Base-by-base conservation (phyloP, 2,329 filamentous ascomycete species). In the Pseudophaeomoniella oleicola region DNA sequence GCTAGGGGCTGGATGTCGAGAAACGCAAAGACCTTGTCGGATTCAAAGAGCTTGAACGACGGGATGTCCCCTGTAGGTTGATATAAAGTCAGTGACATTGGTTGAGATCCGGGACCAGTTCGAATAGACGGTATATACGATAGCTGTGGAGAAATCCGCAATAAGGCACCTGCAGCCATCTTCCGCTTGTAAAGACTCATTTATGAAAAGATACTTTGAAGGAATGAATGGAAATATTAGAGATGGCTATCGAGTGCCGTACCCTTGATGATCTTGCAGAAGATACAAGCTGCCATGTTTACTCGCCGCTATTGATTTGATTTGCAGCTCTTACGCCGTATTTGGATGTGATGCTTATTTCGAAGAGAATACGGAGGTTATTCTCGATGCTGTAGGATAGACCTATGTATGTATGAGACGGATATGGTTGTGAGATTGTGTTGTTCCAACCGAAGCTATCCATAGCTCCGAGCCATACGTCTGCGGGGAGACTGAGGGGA, bases 241-340 rank as follows among this genome's bases (percentile, higher is more conserved):
- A 13, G 13, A 29, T 29, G 22, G 13, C 10, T 13, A 10, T 29
- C 13, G 4, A 36, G 16, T 27, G 19, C 17, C 50, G 37, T 59
- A 74, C 88, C 88, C 72, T 93, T 92, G 67, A 98, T 81, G 57
- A 98, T 96, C 61, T 85, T 93, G 72, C 90, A 98, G 67, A 98
- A 98, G 55, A 96, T 85, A 58, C 90, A 98, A 44, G 79, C 68
- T 37, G 78, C 70, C 37, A 35, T 42, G 35, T 34, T 49, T 35
- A 29, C 15, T 32, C 15, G 30, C 32, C 16, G n/a, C 9, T 13
- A 17, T 19, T 35, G n/a, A 32, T 30, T 39, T 27, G 37, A 19
- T 5, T 9, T 14, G 11, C 19, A 32, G 30, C 5, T 6, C 5
- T 5, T 32, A 16, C 30, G 31, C 10, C 13, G 22, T 29, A 29